phyloP scores from a whole-genome alignment of 2,329 filamentous ascomycete genomes.

The Hymenoscyphus albidus region DNA sequence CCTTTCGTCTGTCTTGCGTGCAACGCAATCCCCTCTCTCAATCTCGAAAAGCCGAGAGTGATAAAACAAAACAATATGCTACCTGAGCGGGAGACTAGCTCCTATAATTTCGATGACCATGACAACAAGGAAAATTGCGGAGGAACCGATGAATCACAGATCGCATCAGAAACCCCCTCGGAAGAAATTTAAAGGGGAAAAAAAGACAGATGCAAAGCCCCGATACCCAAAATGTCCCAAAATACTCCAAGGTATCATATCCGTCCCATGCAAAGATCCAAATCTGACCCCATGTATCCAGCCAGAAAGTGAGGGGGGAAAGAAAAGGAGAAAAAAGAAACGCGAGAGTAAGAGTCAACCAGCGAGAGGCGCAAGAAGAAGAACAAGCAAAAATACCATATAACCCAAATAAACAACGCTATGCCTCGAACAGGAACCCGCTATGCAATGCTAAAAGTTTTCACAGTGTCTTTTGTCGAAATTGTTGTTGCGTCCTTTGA shows the following conservation, averaged over 20 bases:
- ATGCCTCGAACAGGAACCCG: slow-evolving; percentile 24
- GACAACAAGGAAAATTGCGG: slow-evolving; percentile 8
- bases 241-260: slow-evolving; percentile 34
- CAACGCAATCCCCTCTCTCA: slow-evolving; percentile 6
- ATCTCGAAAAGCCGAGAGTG: background rate
- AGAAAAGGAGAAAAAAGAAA: slow-evolving; percentile 11
- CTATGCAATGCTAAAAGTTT: slow-evolving; percentile 29
- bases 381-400: slow-evolving; percentile 23
- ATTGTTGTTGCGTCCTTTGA: slow-evolving; percentile 11
- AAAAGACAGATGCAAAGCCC: slow-evolving; percentile 7
- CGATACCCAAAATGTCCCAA: slow-evolving; percentile 15
- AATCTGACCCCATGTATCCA: slow-evolving; percentile 9
- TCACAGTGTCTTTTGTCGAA: slow-evolving; percentile 18
- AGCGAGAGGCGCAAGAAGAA: slow-evolving; percentile 4
- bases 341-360: background rate
- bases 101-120: slow-evolving; percentile 17
- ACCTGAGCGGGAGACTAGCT: slow-evolving; percentile 31
- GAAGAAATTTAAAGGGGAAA: slow-evolving; percentile 9
- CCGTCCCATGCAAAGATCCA: slow-evolving; percentile 29
- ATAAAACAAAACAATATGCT: slow-evolving; percentile 26
- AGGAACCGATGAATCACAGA: slow-evolving; percentile 25
- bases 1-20: background rate
- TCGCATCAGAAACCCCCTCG: slow-evolving; percentile 14
- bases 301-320: slow-evolving; percentile 11
- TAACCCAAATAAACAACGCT: slow-evolving; percentile 26